A percentile compares a stretch with the other conserved stretches of the same genome.
These are phyloP conservation scores for Scheffersomyces parashehatae DNA, from an alignment of 1,139 yeast genomes.

Conservation along the genomic window DNA sequence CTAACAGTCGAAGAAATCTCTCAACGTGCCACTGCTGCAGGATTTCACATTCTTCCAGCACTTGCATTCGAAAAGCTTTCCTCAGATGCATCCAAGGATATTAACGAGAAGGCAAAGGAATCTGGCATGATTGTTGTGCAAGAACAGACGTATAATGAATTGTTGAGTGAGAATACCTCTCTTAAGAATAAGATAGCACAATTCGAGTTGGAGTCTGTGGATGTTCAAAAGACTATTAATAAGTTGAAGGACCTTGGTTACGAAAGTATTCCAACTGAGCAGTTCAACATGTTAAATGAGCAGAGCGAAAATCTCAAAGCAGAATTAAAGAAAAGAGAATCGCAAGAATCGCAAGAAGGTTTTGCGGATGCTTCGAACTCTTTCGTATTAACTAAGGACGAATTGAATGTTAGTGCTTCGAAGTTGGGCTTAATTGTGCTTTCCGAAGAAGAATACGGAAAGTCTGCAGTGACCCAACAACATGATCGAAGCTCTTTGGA, in stretches of 20 bases:
- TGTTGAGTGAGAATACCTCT: conserved; percentile 4
- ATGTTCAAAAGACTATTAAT: background rate
- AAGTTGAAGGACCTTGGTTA: conserved; percentile 1
- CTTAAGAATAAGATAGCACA: conserved; percentile 5
- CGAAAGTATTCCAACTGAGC: too few relatives aligned
- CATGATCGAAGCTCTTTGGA: conserved; percentile 16
- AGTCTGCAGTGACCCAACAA: conserved; percentile 15
- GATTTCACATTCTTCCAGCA: conserved; percentile 19
- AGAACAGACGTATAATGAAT: conserved; percentile 17
- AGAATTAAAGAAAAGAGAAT: conserved; percentile 5
- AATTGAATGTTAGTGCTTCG: conserved; percentile 28
- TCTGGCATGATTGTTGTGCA: conserved; percentile 29
- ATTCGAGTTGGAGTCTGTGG: background rate
- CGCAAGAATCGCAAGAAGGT: conserved; percentile 11
- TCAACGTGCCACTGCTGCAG: conserved; percentile 23
- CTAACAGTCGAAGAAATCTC: conserved; percentile 8
- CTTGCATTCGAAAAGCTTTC: conserved; percentile 21
- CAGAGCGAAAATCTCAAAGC: conserved; percentile 1
- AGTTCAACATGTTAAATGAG: background rate
- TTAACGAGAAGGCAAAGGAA: conserved; percentile 19
- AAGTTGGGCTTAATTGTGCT: conserved; percentile 41
- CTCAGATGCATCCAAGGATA: conserved; percentile 6
- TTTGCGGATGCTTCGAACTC: conserved; percentile 40
- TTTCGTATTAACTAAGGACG: conserved; percentile 29
- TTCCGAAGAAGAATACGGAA: conserved; percentile 22